Evolutionary conservation across 129 eudicot genomes (phyloP).

Genomic region (Flaveria ramosissima): DNA sequence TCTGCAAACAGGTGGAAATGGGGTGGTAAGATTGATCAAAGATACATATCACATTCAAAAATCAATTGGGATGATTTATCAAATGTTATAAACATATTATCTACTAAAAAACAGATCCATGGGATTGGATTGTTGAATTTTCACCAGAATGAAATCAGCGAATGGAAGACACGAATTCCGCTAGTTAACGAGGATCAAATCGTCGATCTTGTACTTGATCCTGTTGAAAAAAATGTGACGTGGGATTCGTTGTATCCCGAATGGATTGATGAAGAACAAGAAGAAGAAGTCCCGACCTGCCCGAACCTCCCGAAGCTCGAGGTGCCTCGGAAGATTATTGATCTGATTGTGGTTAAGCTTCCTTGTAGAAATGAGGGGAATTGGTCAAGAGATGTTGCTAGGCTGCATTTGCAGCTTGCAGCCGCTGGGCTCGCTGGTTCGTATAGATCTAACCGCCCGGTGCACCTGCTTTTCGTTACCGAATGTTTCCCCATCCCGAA

Average conservation of each 20-base stretch:
- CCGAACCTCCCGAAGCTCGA: conserved; percentile 59
- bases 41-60: conserved; percentile 52
- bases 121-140: conserved; percentile 82
- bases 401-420: conserved; percentile 81
- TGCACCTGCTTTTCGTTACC: conserved; percentile 67
- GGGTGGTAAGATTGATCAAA: conserved; percentile 40
- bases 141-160: conserved; percentile 54
- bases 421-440: conserved; percentile 74
- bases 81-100: conserved; percentile 43
- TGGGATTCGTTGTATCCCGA: conserved; percentile 91
- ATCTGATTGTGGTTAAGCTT: conserved; percentile 78
- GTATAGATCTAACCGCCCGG: conserved; percentile 50
- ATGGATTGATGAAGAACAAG: conserved; percentile 96
- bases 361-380: conserved; percentile 63
- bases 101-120: conserved; percentile 50
- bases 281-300: conserved; percentile 77
- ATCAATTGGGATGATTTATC: conserved; percentile 70
- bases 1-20: conserved; percentile 38
- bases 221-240: conserved; percentile 49
- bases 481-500: conserved; percentile 79
- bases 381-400: conserved; percentile 86
- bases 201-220: conserved; percentile 50
- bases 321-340: conserved; percentile 50
- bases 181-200: conserved; percentile 54
- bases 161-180: conserved; percentile 54